These are phyloP conservation scores for Gentiana straminea DNA, from an alignment of 257 asterid genomes.

Conservation along the genomic window DNA sequence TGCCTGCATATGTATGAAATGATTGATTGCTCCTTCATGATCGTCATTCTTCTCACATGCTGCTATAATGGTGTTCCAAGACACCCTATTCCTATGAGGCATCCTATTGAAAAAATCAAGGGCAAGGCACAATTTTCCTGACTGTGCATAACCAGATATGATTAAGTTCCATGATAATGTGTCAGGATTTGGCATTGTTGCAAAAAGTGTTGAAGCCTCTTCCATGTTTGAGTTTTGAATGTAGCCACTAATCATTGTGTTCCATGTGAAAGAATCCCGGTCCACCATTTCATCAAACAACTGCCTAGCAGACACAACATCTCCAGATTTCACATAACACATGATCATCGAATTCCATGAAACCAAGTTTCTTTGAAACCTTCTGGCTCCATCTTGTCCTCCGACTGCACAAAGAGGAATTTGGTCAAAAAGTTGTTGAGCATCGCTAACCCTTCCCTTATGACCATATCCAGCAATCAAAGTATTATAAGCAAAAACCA, in stretches of 20 bases:
- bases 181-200: slow-evolving; percentile 53
- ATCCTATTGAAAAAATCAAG: slow-evolving; percentile 40
- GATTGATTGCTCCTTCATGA: slow-evolving; percentile 41
- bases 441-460: slow-evolving; percentile 57
- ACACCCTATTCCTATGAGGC: slow-evolving; percentile 50
- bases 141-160: slow-evolving; percentile 53
- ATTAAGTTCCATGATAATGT: slow-evolving; percentile 66
- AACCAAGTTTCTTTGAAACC: slow-evolving; percentile 46
- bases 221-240: slow-evolving; percentile 45
- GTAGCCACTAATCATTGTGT: slow-evolving; percentile 68
- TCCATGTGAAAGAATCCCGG: slow-evolving; percentile 59
- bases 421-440: slow-evolving; percentile 49
- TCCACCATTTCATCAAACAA: slow-evolving; percentile 55
- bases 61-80: slow-evolving; percentile 82
- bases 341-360: slow-evolving; percentile 89
- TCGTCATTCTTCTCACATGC: slow-evolving; percentile 56
- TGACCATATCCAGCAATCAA: slow-evolving; percentile 80
- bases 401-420: slow-evolving; percentile 21
- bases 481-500: slow-evolving; percentile 68
- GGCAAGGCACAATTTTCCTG: slow-evolving; percentile 51
- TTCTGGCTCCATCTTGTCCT: slow-evolving; percentile 6
- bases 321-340: slow-evolving; percentile 63
- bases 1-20: slow-evolving; percentile 53
- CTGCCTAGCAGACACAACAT: slow-evolving; percentile 47
- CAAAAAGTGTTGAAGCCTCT: slow-evolving; percentile 52